Evolutionary conservation across 768 basidiomycete genomes (phyloP), one percentile per base, ranked within the genome.

Genomic region (Auriculariales sp.): DNA sequence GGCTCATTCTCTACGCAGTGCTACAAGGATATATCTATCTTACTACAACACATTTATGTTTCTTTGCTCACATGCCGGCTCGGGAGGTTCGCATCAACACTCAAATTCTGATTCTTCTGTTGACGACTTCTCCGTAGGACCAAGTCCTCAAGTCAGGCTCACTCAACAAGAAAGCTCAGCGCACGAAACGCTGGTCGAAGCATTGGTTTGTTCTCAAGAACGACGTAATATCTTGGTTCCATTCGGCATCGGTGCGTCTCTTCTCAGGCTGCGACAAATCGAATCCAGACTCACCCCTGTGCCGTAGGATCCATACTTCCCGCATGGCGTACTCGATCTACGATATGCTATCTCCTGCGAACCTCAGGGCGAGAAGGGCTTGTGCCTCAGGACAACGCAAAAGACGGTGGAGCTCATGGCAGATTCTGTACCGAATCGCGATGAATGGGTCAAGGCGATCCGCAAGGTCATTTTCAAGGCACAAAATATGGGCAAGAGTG

Each of bases 191-290:
- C 19, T 93, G 87, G 83, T 79, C 83, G 57, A 91, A 85, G 61
- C 90, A 91, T 62, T 98, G 95, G 95, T 93, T 97, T 57, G 77
- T 94, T 1, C 72, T 99, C 46, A 92, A 89, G 75, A 94, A 97
- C 54, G 91, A 93, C 58, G 88, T 90, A 0, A 70, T 99, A 25
- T 92, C 90, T 15, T 99, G 95, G 95, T 98, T 89, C 63, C 86
- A 90, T 54, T 89, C 87, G 5, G 90, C 92, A 50, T 81, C 89
- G 50, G 92, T 91, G 64, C 68, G 71, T 62, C 36, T 9, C 47
- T 28, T 32, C 19, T 46, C 24, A 34, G 45, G 52, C 35, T 25
- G 47, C 34, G n/a, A 36, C 15, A 12, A 17, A 28, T 19, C 48
- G 39, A 45, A 25, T 10, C 44, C 22, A 12, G 28, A 12, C 56